Evolutionary conservation across 805 yeast species (phyloP), one percentile per base, ranked within the genome.

Genomic region (Kuraishia hungarica): DNA sequence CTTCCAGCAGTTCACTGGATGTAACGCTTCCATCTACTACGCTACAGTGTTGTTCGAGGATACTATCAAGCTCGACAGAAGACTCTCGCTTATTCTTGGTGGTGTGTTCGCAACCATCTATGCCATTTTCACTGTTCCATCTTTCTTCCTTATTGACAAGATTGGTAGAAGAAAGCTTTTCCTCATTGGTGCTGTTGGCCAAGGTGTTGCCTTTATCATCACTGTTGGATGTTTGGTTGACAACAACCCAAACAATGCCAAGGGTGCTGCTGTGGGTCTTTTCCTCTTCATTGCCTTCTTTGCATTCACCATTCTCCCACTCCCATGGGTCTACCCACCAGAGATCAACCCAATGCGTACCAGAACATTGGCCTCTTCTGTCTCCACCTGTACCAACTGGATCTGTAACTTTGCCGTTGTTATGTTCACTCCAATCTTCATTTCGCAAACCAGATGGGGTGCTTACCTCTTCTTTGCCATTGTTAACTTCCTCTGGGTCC

Each of bases 1-100:
- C 62, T 81, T 83, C 81, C 83, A 79, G 64, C 87, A 83, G 65
- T 70, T 82, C 61, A 79, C 85, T 28, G 89, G 89, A 60, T 79
- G 81, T 78, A 84, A 84, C 62, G 84, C 82, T 59, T 77, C 82
- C 76, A 81, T 84, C 80, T 84, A 84, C 76, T 84, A 83, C 63
- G 67, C 84, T 0, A 79, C 82, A 1, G 67, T 74, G 66, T 77
- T 79, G 51, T 79, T 77, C 59, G 72, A 72, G 53, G 64, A 72
- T 51, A 72, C 73, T 53, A 68, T 77, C 52, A 72, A 74, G 15
- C 68, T 77, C 67, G 53, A 68, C 17, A 67, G 75, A 1, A 60
- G 68, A 23, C 58, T 62, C 21, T 62, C 79, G 11, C 62, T 70
- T 57, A 63, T 72, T 19, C 63, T 76, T 50, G 77, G 78, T n/a